These are phyloP conservation scores for Boletus vermiculosoides DNA, from an alignment of 768 basidiomycete genomes.

Conservation along the genomic window DNA sequence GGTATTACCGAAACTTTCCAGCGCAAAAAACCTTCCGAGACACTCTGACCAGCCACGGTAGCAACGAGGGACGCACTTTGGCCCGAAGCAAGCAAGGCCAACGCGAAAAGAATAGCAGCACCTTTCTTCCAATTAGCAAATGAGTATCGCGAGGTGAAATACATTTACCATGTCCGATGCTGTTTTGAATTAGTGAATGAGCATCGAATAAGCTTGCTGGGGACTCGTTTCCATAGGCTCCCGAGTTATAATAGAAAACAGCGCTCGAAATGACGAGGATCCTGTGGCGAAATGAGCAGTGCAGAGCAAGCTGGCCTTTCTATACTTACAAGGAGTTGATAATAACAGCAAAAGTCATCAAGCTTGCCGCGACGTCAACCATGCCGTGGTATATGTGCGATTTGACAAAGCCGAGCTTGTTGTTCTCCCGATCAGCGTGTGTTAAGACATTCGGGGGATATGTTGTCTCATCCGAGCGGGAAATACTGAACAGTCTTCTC, in stretches of 20 bases:
- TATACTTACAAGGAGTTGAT: slow-evolving; percentile 76
- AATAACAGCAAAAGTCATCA: slow-evolving; percentile 82
- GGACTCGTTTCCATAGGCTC: slow-evolving; percentile 37
- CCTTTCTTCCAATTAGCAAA: slow-evolving; percentile 39
- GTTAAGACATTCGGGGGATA: slow-evolving; percentile 34
- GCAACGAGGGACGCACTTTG: slow-evolving; percentile 90
- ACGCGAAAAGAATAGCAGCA: slow-evolving; percentile 83
- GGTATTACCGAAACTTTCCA: slow-evolving; percentile 73
- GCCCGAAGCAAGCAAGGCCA: slow-evolving; percentile 81
- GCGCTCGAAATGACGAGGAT: slow-evolving; percentile 82
- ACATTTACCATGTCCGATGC: slow-evolving; percentile 64
- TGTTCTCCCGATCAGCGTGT: slow-evolving; percentile 59
- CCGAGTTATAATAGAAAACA: slow-evolving; percentile 66
- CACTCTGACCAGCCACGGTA: slow-evolving; percentile 86
- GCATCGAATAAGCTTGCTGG: slow-evolving; percentile 85
- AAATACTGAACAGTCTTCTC: slow-evolving; percentile 26
- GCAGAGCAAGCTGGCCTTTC: not conserved
- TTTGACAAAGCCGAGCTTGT: slow-evolving; percentile 50
- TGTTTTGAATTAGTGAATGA: slow-evolving; percentile 63
- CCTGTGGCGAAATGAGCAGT: slow-evolving; percentile 34
- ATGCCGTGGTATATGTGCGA: slow-evolving; percentile 67
- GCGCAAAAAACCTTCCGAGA: slow-evolving; percentile 85
- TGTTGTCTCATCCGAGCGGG: slow-evolving; percentile 19
- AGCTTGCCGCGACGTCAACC: slow-evolving; percentile 61
- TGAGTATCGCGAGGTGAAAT: not conserved